Base-by-base conservation (phyloP, 495 filamentous ascomycete species). In the Podospora anserina region DNA sequence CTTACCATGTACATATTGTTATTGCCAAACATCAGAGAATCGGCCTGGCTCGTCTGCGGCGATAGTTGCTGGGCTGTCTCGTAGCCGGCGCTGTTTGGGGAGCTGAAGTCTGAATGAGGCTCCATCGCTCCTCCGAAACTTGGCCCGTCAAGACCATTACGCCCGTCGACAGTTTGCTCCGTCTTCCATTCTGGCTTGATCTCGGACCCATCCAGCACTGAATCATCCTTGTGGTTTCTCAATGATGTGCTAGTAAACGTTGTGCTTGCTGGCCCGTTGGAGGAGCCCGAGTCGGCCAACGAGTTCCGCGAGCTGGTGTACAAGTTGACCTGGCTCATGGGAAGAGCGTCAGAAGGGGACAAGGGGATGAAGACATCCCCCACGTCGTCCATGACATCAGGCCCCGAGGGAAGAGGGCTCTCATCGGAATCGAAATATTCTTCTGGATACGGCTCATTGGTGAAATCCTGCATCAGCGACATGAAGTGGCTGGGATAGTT, bases 191-290 rank as follows among this genome's bases (percentile, higher is more conserved):
- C 26, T 11, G 59, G 23, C 15, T 61, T 32, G 30, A 61, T 32
- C 28, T 28, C 59, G 23, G 23, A 2, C 26, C 26, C 59, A 9
- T 16, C 18, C 15, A 44, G 61, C 26, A 18, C 82, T 49, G 39
- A 11, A 3, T 11, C 59, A 27, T 26, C 59, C 16, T 26, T 26
- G 23, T 23, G 16, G 6, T 18, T 30, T n/a, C 26, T 30, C 13
- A 32, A 23, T 28, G 59, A 28, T 18, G 30, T 26, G 23, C 59
- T 28, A 30, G 59, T 61, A 9, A 30, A 27, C 23, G 59, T 30
- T 23, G 59, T 61, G 59, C 59, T 61, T 30, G 13, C 9, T 30
- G 26, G 26, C 4, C 59, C 59, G 16, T 61, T 30, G 59, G 59
- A 61, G 13, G 59, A 61, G 6, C 59, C 59, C 23, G 59, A 61